A percentile compares a stretch with the other conserved stretches of the same genome.
Conservation (phyloP, 176 grass and related monocot species). For the Areca catechu region DNA sequence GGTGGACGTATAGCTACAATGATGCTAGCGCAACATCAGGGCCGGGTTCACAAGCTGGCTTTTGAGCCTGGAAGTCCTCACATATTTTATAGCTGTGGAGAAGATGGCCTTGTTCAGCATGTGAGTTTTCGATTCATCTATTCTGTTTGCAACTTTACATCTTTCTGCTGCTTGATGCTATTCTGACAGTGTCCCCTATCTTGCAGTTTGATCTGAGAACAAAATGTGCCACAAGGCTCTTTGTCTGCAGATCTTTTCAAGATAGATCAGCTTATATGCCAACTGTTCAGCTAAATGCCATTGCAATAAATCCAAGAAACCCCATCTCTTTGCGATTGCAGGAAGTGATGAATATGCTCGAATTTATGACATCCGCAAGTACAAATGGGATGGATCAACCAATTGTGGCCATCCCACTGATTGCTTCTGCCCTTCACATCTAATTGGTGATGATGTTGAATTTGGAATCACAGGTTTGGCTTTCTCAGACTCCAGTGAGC, state of each 20-base stretch:
- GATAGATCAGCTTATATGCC: background rate
- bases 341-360: slow-evolving; percentile 45
- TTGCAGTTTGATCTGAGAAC: slow-evolving; percentile 69
- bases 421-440: slow-evolving; percentile 34
- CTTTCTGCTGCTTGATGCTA: background rate
- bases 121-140: slow-evolving; percentile 32
- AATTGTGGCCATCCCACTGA: slow-evolving; percentile 19
- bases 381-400: slow-evolving; percentile 27
- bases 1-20: slow-evolving; percentile 12
- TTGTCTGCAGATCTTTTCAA: slow-evolving; percentile 21
- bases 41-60: slow-evolving; percentile 40
- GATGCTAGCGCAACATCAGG: slow-evolving; percentile 24
- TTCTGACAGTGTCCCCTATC: background rate
- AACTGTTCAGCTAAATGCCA: slow-evolving; percentile 25
- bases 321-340: slow-evolving; percentile 42
- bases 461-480: slow-evolving; percentile 61
- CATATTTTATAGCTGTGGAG: slow-evolving; percentile 60
- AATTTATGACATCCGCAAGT: slow-evolving; percentile 65
- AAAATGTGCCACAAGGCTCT: slow-evolving; percentile 20
- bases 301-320: slow-evolving; percentile 60
- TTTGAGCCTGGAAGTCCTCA: slow-evolving; percentile 54
- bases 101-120: slow-evolving; percentile 28
- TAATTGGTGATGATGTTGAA: slow-evolving; percentile 16
- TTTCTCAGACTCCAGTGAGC: slow-evolving; percentile 55
- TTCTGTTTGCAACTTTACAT: slow-evolving; percentile 12